Evolutionary conservation across 257 asterid species (phyloP).

Genomic region (Nicotiana knightiana): DNA sequence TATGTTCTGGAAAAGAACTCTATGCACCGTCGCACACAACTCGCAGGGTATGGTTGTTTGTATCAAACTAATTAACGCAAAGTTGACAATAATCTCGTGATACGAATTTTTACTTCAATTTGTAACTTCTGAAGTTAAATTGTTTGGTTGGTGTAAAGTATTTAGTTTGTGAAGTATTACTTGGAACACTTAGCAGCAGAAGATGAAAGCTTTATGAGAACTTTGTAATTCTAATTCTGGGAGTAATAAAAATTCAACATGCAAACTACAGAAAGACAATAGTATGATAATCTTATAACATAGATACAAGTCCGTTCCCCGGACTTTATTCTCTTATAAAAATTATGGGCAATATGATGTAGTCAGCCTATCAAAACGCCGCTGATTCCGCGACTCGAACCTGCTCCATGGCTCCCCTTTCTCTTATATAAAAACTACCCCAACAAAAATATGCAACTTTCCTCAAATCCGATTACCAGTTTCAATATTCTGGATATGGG

Average conservation of each 20-base stretch:
- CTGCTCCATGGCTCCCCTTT: too few species aligned
- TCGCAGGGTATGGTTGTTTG: background rate
- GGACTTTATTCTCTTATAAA: background rate
- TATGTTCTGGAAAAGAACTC: background rate
- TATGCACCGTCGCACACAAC: background rate
- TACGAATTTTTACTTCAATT: background rate
- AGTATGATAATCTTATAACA: background rate
- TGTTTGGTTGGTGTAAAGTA: background rate
- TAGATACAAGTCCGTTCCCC: background rate
- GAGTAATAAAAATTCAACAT: background rate
- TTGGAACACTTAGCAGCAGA: too few species aligned
- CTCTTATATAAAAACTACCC: background rate
- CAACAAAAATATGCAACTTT: background rate
- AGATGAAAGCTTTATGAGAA: too few species aligned
- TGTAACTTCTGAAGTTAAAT: background rate
- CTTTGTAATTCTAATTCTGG: background rate
- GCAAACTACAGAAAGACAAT: background rate
- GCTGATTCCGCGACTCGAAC: too few species aligned
- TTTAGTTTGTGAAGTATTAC: too few species aligned
- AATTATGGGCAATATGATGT: too few species aligned
- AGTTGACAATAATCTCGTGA: background rate
- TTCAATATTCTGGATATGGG: slow-evolving; percentile 1
- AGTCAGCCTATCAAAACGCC: too few species aligned
- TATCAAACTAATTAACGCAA: background rate
- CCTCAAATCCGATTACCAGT: background rate